Evolutionary conservation across 2,329 filamentous ascomycete species (phyloP), one percentile per base, ranked within the genome.

Genomic region (Whalleya microplaca): DNA sequence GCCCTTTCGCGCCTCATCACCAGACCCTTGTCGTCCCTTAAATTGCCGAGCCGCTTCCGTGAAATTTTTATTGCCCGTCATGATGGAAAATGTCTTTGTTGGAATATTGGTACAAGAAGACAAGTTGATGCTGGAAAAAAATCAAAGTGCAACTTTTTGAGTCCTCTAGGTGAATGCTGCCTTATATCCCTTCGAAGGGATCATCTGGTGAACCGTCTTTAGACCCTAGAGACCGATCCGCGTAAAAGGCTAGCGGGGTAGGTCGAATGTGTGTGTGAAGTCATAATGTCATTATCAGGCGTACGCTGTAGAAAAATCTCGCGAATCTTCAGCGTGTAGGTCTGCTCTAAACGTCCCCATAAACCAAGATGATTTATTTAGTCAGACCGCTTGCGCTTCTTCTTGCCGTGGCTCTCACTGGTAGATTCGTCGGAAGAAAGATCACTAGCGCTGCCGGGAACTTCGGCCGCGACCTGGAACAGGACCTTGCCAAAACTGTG

Each of bases 341-440:
- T 53, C 55, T 54, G 50, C 51, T 52, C 50, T 53, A n/a, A 55
- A 55, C 54, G 53, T 54, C 48, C 51, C 45, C 48, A 53, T 51
- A 47, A 53, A 51, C 45, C 49, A 23, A 21, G 44, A 29, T 50
- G 32, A 53, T 68, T 76, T 79, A 53, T 68, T 76, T 79, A 89
- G 56, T 87, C 84, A 41, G 83, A 83, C 72, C 90, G 87, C 85
- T 88, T 90, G 76, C 87, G 83, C 88, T 94, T 95, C 83, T 91
- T 91, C 78, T 86, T 85, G 71, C 81, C 77, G 57, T 78, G 73
- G 48, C 59, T 61, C 58, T 80, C 79, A 61, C 72, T 77, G 56
- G 75, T 75, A 5, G 69, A 70, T 46, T 82, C 81, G 20, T 84
- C 83, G 2, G 82, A 84, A 2, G 82, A 84, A 40, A 76, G 64